Evolutionary conservation across 140 eudicot genomes (phyloP).

Genomic region (Cichorium intybus): DNA sequence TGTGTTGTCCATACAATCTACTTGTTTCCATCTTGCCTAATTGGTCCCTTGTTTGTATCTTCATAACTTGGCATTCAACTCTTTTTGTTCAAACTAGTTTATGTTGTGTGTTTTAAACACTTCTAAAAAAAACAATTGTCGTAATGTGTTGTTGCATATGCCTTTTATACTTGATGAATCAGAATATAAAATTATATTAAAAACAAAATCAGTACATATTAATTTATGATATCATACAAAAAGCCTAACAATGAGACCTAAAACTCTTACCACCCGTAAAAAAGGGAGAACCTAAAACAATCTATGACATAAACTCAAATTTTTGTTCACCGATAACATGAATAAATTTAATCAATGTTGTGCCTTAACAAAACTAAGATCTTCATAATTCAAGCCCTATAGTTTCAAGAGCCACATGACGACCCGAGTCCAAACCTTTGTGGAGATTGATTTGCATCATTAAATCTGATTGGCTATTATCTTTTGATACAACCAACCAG

Average conservation of each 20-base stretch:
- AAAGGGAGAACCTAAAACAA: background rate
- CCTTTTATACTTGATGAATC: too few relatives aligned
- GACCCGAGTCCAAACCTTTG: background rate
- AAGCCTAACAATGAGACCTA: background rate
- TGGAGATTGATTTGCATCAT: background rate
- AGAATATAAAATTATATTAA: too few relatives aligned
- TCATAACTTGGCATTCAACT: background rate
- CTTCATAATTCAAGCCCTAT: conserved; percentile 8
- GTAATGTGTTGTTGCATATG: too few relatives aligned
- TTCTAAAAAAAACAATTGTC: too few relatives aligned
- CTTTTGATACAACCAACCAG: conserved; percentile 4
- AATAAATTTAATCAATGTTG: background rate
- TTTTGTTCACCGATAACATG: background rate
- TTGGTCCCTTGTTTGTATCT: background rate
- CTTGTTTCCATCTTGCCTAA: background rate
- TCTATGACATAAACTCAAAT: background rate
- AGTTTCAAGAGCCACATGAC: background rate
- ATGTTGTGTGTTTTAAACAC: too few relatives aligned
- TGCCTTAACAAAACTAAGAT: conserved; percentile 8
- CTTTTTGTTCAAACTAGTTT: background rate
- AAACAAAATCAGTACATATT: background rate
- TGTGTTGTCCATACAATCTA: background rate
- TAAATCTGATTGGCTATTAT: background rate
- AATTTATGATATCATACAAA: conserved; percentile 9
- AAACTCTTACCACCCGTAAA: background rate